These are phyloP conservation scores for maize (Zea mays) DNA, from an alignment of 176 grass and related monocot genomes.

Conservation along the genomic window Zm-B73-REFERENCE-NAM-5.0 NC_050098.1:221941501-221942000, in stretches of 20 bases:
- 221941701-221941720: constrained; percentile 91
- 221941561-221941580: constrained; percentile 48
- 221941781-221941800: constrained; percentile 81
- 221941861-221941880: constrained; percentile 84
- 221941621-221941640: neutral
- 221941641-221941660: neutral
- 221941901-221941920: constrained; percentile 65
- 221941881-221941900: constrained; percentile 88
- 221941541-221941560: constrained; percentile 31
- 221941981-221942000: constrained; percentile 17
- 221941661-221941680: neutral
- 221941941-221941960: constrained; percentile 65
- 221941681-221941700: constrained; percentile 55
- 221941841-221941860: constrained; percentile 69
- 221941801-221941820: constrained; percentile 95
- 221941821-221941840: constrained; percentile 94
- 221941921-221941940: constrained; percentile 61
- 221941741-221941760: constrained; percentile 97
- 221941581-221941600: neutral
- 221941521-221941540: constrained; percentile 39
- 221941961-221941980: constrained; percentile 54
- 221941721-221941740: constrained; percentile 87
- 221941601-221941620: neutral
- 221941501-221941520: constrained; percentile 65
- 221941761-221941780: constrained; percentile 84